phyloP scores from a whole-genome alignment of 1,284 basidiomycete genomes.

The Moniliophthora roreri region DNA sequence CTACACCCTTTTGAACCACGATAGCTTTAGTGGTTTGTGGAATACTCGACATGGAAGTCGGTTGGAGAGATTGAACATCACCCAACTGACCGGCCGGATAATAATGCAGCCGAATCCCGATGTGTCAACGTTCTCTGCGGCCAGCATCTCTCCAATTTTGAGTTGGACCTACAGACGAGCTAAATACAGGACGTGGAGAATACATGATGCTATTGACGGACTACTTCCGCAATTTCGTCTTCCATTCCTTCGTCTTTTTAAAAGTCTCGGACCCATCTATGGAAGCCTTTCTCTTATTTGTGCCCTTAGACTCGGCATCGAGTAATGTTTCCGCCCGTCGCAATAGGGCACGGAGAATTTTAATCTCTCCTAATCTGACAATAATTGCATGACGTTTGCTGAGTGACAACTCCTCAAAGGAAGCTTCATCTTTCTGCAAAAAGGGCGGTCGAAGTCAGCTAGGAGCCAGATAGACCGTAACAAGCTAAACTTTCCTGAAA shows the following conservation, averaged over 20 bases:
- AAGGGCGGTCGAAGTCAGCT: neutral
- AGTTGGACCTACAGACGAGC: too few species aligned
- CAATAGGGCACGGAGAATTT: conserved; percentile 51
- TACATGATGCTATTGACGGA: neutral
- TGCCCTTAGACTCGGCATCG: neutral
- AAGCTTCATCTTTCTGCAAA: conserved; percentile 52
- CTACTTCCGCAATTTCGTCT: neutral
- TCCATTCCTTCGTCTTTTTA: neutral
- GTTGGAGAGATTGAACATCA: neutral
- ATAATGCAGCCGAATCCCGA: too few species aligned
- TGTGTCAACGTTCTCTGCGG: too few species aligned
- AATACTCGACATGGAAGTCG: conserved; percentile 7
- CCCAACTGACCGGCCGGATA: too few species aligned
- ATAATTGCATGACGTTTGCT: conserved; percentile 67
- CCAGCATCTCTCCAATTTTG: too few species aligned
- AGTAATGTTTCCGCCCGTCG: conserved; percentile 21
- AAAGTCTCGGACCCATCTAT: neutral
- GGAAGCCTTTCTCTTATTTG: neutral
- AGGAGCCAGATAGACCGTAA: conserved; percentile 4
- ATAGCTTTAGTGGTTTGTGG: conserved; percentile 39
- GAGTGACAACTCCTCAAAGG: conserved; percentile 36
- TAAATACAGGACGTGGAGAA: too few species aligned
- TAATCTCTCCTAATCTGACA: conserved; percentile 82
- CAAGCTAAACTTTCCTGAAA: conserved; percentile 49
- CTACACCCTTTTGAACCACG: conserved; percentile 36